These are phyloP conservation scores for Aspergillus sp. DNA, from an alignment of 2,329 filamentous ascomycete genomes.

Conservation along the genomic window DNA sequence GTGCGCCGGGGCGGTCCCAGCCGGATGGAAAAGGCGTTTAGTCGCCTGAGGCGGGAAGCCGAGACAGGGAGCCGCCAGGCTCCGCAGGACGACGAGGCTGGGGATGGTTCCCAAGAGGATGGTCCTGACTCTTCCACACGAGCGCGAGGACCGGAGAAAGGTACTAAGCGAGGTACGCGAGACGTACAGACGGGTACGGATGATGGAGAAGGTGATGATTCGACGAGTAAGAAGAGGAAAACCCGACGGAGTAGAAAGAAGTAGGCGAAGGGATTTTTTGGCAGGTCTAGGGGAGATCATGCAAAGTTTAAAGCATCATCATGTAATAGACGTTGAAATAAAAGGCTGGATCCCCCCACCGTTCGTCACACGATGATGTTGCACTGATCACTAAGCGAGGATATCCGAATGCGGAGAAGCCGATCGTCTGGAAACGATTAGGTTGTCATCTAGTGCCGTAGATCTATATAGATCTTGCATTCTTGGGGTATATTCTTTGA, in stretches of 20 bases:
- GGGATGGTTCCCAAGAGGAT: constrained; percentile 1
- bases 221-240: constrained; percentile 25
- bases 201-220: constrained; percentile 7
- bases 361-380: constrained; percentile 14
- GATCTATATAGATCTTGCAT: too few species aligned
- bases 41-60: constrained; percentile 60
- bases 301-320: neutral
- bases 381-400: constrained; percentile 6
- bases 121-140: neutral
- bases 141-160: constrained; percentile 10
- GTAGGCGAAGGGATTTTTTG: neutral
- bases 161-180: constrained; percentile 15
- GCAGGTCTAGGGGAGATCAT: neutral
- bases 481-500: too few species aligned
- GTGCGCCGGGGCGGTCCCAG: constrained; percentile 62
- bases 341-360: constrained; percentile 8
- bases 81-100: constrained; percentile 11
- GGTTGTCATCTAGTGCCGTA: too few species aligned
- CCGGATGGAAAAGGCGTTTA: constrained; percentile 73
- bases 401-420: constrained; percentile 7
- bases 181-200: constrained; percentile 3
- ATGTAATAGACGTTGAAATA: constrained; percentile 7
- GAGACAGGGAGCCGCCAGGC: constrained; percentile 12
- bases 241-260: constrained; percentile 13
- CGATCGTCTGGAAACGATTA: constrained; percentile 2